A percentile compares a stretch with the other conserved stretches of the same genome.
phyloP scores from a whole-genome alignment of 306 rosid species.

The Prunus campanulata region DNA sequence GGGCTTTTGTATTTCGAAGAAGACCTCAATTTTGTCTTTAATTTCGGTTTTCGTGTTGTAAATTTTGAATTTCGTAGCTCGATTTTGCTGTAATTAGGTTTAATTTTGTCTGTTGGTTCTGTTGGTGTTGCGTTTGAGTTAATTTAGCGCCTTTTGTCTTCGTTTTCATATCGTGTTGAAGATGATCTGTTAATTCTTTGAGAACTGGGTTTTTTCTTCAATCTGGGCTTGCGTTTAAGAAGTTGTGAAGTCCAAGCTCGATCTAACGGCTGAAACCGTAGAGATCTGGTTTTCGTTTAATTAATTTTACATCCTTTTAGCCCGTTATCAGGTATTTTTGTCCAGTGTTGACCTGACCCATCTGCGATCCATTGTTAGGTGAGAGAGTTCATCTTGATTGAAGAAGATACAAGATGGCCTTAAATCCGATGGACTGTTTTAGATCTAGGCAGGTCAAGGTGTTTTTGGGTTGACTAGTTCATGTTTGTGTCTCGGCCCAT shows the following conservation, averaged over 20 bases:
- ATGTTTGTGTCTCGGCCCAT: slow-evolving; percentile 13
- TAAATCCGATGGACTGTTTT: slow-evolving; percentile 23
- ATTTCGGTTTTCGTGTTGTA: background rate
- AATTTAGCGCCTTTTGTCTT: background rate
- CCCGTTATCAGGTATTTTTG: background rate
- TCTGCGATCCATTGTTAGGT: slow-evolving; percentile 20
- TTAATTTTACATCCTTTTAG: slow-evolving; percentile 5
- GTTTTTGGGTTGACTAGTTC: slow-evolving; percentile 19
- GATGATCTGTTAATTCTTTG: background rate
- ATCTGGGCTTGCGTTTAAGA: slow-evolving; percentile 34
- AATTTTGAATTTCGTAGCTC: background rate
- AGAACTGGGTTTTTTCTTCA: slow-evolving; percentile 6
- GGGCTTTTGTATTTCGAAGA: background rate
- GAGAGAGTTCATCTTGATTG: slow-evolving; percentile 16
- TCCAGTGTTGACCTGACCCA: slow-evolving; percentile 28
- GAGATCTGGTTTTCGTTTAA: slow-evolving; percentile 16
- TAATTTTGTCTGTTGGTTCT: background rate
- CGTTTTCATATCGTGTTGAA: background rate
- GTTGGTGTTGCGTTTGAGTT: background rate
- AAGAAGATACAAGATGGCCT: slow-evolving; percentile 7
- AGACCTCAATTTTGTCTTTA: slow-evolving; percentile 9
- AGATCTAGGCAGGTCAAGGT: slow-evolving; percentile 18
- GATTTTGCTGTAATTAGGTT: background rate
- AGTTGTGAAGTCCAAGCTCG: slow-evolving; percentile 22
- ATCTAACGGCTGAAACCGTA: background rate